Evolutionary conservation across 331 rosid genomes (phyloP).

Genomic region (Cucumis variabilis): DNA sequence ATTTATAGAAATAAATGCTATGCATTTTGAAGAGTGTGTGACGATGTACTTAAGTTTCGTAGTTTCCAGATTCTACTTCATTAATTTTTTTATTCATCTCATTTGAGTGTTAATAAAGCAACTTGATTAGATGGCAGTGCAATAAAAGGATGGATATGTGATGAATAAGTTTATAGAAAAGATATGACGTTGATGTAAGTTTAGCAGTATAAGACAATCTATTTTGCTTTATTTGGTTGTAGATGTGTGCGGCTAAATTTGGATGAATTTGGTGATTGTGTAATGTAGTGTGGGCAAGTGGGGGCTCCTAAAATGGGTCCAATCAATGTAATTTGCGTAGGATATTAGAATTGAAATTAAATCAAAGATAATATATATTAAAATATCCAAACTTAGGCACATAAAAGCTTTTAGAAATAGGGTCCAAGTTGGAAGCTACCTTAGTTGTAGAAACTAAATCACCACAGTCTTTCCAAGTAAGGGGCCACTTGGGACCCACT

Average conservation of each 20-base stretch:
- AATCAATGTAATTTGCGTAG: background rate
- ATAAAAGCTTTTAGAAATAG: background rate
- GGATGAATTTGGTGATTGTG: background rate
- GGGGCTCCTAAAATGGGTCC: background rate
- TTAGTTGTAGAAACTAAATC: constrained; percentile 2
- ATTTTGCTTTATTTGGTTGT: background rate
- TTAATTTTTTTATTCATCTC: background rate
- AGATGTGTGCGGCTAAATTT: constrained; percentile 14
- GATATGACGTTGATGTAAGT: background rate
- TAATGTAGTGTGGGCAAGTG: background rate
- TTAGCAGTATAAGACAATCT: background rate
- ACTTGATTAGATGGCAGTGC: background rate
- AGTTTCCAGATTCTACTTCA: background rate
- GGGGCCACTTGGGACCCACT: constrained; percentile 5
- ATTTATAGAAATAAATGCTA: background rate
- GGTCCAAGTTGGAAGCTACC: constrained; percentile 17
- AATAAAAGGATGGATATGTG: background rate
- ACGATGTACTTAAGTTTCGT: background rate
- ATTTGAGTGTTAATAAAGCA: background rate
- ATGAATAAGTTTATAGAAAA: background rate
- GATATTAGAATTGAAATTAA: background rate
- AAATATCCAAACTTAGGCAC: background rate
- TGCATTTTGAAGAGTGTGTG: background rate
- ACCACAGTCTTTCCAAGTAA: background rate
- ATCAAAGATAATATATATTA: background rate